A percentile compares a stretch with the other conserved stretches of the same genome.
phyloP scores from a whole-genome alignment of 495 filamentous ascomycete genomes.

The Penicillium turbatum region DNA sequence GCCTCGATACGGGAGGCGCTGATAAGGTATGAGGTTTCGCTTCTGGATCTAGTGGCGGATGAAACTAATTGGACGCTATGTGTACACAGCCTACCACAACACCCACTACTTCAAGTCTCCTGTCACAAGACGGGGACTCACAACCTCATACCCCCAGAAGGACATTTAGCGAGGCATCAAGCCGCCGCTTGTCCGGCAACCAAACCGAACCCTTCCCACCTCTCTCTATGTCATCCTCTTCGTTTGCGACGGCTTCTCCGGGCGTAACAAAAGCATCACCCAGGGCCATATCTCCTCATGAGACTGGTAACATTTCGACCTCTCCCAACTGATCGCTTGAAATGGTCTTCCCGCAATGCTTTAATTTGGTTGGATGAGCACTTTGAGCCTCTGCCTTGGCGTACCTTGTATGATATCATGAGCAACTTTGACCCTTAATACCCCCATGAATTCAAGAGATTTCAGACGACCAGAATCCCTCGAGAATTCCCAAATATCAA shows the following conservation, averaged over 20 bases:
- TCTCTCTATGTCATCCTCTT: conserved; percentile 17
- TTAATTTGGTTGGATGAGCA: background rate
- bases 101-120: conserved; percentile 5
- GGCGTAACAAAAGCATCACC: conserved; percentile 7
- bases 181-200: conserved; percentile 17
- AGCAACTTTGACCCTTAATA: conserved; percentile 6
- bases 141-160: conserved; percentile 1
- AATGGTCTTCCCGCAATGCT: background rate
- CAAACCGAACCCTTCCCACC: conserved; percentile 39
- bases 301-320: background rate
- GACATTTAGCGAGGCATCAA: conserved; percentile 16
- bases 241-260: conserved; percentile 1
- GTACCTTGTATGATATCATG: conserved; percentile 8
- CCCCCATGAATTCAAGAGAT: conserved; percentile 1
- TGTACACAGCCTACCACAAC: conserved; percentile 9
- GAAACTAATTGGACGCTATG: conserved; percentile 6
- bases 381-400: background rate
- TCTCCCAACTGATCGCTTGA: background rate
- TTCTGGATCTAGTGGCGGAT: background rate
- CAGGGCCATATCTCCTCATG: conserved; percentile 6
- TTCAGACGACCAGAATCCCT: background rate
- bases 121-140: conserved; percentile 9
- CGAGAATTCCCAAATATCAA: background rate
- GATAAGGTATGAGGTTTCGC: conserved; percentile 4
- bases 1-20: conserved; percentile 41